These are phyloP conservation scores for Colletotrichum zoysiae DNA, from an alignment of 2,329 filamentous ascomycete species.

Conservation along the genomic window DNA sequence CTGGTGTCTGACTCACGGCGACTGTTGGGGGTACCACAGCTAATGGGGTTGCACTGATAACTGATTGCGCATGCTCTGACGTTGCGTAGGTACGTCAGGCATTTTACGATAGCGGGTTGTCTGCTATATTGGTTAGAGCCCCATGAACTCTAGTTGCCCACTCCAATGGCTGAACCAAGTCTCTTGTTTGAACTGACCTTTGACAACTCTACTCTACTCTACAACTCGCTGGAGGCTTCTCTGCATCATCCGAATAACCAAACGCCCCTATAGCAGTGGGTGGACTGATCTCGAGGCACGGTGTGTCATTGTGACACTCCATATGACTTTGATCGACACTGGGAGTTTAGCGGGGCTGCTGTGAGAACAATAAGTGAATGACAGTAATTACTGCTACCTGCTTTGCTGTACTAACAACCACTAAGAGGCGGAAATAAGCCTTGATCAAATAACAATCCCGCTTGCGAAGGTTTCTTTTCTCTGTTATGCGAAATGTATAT, in stretches of 20 bases:
- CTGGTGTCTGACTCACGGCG: neutral
- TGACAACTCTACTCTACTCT: no score
- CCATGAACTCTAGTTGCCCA: neutral
- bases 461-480: neutral
- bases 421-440: neutral
- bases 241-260: neutral
- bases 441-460: neutral
- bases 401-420: neutral
- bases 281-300: neutral
- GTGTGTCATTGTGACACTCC: neutral
- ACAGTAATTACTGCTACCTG: neutral
- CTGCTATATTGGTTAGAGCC: neutral
- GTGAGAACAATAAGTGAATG: accelerated
- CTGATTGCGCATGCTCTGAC: neutral
- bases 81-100: neutral
- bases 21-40: no score
- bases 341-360: no score
- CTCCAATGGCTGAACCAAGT: neutral
- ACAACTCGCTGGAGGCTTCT: neutral
- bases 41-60: neutral
- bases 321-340: neutral
- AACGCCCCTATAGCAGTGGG: neutral
- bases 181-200: neutral
- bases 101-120: no score
- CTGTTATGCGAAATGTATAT: neutral